phyloP scores from a whole-genome alignment of 2,329 filamentous ascomycete species.

The Zymoseptoria pseudotritici region DNA sequence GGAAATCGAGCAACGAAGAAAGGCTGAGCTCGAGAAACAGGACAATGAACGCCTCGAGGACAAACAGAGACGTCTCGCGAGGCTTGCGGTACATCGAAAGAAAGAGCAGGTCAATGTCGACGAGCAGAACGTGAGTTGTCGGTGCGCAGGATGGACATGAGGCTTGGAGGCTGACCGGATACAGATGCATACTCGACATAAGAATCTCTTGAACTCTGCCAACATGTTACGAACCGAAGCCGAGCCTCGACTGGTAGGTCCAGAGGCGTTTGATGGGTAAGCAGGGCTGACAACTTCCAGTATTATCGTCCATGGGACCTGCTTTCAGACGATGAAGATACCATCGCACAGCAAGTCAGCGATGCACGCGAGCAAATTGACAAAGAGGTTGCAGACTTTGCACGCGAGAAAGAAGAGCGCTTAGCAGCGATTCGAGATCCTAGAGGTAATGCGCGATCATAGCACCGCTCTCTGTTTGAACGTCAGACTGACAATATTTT shows the following conservation, averaged over 20 bases:
- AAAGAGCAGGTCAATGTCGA: constrained; percentile 69
- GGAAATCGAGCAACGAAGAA: constrained; percentile 73
- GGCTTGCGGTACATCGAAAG: constrained; percentile 44
- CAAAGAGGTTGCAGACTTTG: constrained; percentile 58
- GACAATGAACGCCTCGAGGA: constrained; percentile 62
- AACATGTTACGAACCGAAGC: constrained; percentile 65
- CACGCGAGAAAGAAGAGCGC: constrained; percentile 28
- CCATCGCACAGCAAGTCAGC: constrained; percentile 62
- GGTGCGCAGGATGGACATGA: neutral
- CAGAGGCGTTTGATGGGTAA: neutral
- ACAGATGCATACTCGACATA: constrained; percentile 63
- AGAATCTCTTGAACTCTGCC: constrained; percentile 63
- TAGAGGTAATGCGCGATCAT: constrained; percentile 2
- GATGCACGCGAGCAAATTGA: constrained; percentile 58
- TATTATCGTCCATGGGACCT: constrained; percentile 82
- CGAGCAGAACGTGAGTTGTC: constrained; percentile 59
- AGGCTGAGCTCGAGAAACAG: constrained; percentile 59
- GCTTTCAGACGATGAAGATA: constrained; percentile 59
- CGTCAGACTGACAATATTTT: neutral
- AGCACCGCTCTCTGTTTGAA: neutral
- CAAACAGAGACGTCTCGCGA: constrained; percentile 57
- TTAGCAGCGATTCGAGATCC: constrained; percentile 2
- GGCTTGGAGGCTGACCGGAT: constrained; percentile 34
- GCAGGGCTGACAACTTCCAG: constrained; percentile 39
- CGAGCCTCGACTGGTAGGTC: constrained; percentile 64